phyloP scores from a whole-genome alignment of 352 stramenopile species.

The Pythium sukuiense region DNA sequence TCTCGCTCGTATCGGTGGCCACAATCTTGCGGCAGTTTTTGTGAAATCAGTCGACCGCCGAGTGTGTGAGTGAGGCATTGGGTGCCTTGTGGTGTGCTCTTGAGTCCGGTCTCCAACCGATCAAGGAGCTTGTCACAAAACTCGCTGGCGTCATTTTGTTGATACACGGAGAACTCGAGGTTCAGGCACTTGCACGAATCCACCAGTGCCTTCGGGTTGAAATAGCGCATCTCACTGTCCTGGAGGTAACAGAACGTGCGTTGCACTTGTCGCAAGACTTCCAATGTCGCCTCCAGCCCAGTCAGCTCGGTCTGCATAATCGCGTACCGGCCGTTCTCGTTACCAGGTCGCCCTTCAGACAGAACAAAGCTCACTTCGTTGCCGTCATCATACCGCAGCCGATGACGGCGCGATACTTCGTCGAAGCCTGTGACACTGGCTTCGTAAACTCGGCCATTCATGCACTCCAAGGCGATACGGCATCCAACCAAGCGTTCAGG shows the following conservation, averaged over 20 bases:
- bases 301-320: constrained; percentile 80
- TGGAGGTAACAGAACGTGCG: constrained; percentile 89
- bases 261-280: constrained; percentile 88
- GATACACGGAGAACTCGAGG: constrained; percentile 95
- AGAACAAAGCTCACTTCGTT: constrained; percentile 89
- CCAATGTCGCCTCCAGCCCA: constrained; percentile 79
- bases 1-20: constrained; percentile 94
- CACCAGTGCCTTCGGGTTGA: constrained; percentile 87
- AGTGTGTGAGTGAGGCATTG: constrained; percentile 76
- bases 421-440: constrained; percentile 91
- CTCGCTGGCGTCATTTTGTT: constrained; percentile 99
- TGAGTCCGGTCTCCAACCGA: constrained; percentile 95
- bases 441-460: constrained; percentile 93
- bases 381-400: constrained; percentile 86
- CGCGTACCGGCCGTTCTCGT: constrained; percentile 95
- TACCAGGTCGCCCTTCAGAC: constrained; percentile 91
- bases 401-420: constrained; percentile 67
- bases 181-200: constrained; percentile 89
- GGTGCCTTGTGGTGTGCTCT: constrained; percentile 83
- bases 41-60: constrained; percentile 82
- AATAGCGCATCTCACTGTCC: constrained; percentile 86
- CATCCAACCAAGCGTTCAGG: constrained; percentile 70
- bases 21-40: constrained; percentile 90
- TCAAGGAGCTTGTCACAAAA: constrained; percentile 99
- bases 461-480: constrained; percentile 92